Conservation (phyloP, 1,284 basidiomycete species). For the Singerocomus rubriflavus region DNA sequence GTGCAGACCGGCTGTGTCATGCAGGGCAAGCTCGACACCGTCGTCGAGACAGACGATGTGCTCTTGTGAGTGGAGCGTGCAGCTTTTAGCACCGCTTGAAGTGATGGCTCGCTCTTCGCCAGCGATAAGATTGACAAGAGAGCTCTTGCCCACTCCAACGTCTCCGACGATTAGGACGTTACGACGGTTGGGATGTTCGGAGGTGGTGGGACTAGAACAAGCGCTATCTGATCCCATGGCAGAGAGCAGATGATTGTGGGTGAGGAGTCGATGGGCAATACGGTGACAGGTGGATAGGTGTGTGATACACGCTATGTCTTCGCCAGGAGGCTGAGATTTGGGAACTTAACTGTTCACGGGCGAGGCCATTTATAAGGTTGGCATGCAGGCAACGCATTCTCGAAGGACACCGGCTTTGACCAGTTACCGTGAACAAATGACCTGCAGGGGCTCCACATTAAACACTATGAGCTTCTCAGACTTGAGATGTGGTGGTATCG, state of each 20-base stretch:
- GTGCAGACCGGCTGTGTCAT: conserved; percentile 41
- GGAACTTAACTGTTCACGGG: background rate
- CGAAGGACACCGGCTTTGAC: conserved; percentile 5
- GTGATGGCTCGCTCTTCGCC: conserved; percentile 18
- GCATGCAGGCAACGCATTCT: conserved; percentile 1
- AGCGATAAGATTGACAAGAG: conserved; percentile 32
- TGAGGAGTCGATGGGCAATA: conserved; percentile 4
- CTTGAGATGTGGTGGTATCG: conserved; percentile 2
- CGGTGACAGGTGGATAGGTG: background rate
- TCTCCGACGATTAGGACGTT: conserved; percentile 32
- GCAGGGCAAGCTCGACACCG: conserved; percentile 24
- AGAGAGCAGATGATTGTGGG: background rate
- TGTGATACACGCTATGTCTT: conserved; percentile 4
- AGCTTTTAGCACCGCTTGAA: conserved; percentile 23
- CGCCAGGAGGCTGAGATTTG: conserved; percentile 4
- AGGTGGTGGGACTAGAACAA: conserved; percentile 20
- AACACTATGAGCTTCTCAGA: conserved; percentile 14
- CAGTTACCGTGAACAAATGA: conserved; percentile 12
- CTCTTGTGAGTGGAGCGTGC: conserved; percentile 22
- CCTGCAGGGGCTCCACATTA: conserved; percentile 1
- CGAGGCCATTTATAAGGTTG: conserved; percentile 16
- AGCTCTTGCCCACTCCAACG: conserved; percentile 32
- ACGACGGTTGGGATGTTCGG: conserved; percentile 14
- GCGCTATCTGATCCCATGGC: conserved; percentile 16
- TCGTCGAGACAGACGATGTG: conserved; percentile 14